A percentile compares a stretch with the other conserved stretches of the same genome.
phyloP scores from a whole-genome alignment of 495 filamentous ascomycete genomes.

The Aspergillus carlsbadensis region DNA sequence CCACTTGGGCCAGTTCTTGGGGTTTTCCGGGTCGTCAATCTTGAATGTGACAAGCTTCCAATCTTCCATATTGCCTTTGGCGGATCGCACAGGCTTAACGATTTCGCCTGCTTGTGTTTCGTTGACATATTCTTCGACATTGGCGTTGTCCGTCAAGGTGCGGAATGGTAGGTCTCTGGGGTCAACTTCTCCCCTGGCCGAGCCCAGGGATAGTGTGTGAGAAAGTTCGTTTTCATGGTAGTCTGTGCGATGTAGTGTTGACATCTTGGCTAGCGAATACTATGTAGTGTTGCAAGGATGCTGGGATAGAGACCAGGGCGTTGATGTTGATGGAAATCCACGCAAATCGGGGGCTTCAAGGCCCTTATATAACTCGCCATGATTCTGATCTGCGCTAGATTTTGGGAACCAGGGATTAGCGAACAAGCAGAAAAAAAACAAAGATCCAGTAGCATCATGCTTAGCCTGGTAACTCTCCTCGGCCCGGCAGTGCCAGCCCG shows the following conservation, averaged over 20 bases:
- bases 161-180: conserved; percentile 59
- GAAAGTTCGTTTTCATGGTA: conserved; percentile 15
- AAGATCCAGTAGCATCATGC: not conserved
- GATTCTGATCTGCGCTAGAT: not conserved
- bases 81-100: conserved; percentile 50
- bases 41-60: conserved; percentile 75
- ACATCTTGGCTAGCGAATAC: conserved; percentile 19
- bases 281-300: not conserved
- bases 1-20: conserved; percentile 57
- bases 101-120: conserved; percentile 62
- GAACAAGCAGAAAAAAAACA: not conserved
- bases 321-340: not conserved
- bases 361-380: conserved; percentile 19
- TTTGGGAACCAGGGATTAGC: not conserved
- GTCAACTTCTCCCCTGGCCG: conserved; percentile 21
- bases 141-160: conserved; percentile 56
- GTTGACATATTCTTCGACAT: conserved; percentile 61
- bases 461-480: conserved; percentile 1
- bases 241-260: conserved; percentile 14
- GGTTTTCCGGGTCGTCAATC: conserved; percentile 59
- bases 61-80: conserved; percentile 51
- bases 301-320: not conserved
- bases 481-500: conserved; percentile 14
- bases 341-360: not conserved
- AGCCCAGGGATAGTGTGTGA: conserved; percentile 28